These are phyloP conservation scores for Coffea canephora DNA, from an alignment of 257 asterid species.

Conservation along the genomic window DNA sequence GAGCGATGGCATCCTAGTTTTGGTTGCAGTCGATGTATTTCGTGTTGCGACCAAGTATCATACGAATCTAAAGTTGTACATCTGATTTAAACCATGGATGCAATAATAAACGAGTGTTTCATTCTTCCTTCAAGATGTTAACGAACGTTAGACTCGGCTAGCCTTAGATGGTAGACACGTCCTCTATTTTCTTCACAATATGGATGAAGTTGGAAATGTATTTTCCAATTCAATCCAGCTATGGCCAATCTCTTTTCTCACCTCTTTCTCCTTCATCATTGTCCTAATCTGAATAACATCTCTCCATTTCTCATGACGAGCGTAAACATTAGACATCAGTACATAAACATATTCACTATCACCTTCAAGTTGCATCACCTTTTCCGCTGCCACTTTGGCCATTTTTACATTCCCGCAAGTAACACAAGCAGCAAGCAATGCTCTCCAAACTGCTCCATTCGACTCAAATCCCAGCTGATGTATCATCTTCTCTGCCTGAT, in stretches of 20 bases:
- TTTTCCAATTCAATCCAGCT: conserved; percentile 59
- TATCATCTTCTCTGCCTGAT: conserved; percentile 53
- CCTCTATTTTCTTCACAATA: neutral
- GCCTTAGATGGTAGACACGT: neutral
- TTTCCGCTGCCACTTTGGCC: conserved; percentile 56
- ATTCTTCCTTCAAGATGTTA: neutral
- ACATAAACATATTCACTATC: conserved; percentile 50
- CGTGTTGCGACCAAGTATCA: neutral
- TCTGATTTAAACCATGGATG: neutral
- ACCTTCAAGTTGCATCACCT: conserved; percentile 53
- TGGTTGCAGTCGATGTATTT: neutral
- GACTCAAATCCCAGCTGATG: conserved; percentile 38
- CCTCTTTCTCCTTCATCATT: conserved; percentile 55
- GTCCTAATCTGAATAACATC: conserved; percentile 44
- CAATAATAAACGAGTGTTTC: neutral
- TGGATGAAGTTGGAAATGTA: neutral
- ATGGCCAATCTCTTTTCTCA: conserved; percentile 49
- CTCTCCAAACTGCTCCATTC: conserved; percentile 59
- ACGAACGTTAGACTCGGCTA: neutral
- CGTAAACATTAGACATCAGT: conserved; percentile 60
- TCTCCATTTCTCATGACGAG: conserved; percentile 49
- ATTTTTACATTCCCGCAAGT: conserved; percentile 40
- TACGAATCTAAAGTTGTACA: too few relatives aligned
- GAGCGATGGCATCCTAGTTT: too few relatives aligned
- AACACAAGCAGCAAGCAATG: conserved; percentile 59